Base-by-base conservation (phyloP, 305 asterid genomes). In the Solanum hybrid region DNA sequence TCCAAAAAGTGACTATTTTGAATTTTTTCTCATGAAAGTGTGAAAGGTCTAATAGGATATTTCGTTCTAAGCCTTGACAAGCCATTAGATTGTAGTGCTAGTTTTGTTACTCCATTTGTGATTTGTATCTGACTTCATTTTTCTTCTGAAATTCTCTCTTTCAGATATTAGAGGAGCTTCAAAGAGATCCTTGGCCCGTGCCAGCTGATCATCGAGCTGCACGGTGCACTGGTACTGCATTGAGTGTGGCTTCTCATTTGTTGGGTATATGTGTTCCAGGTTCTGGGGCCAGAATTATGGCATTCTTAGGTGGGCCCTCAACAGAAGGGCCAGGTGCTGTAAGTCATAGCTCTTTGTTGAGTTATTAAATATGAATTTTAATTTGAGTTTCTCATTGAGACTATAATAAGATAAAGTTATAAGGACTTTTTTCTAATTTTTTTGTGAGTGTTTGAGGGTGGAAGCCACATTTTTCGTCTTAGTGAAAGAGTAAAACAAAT, bases 151-250 rank as follows among this genome's bases (percentile, higher is more conserved):
- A 78, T 90, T 45, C 42, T 91, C 86, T 77, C 71, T 90, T 89
- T 92, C 92, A 96, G 99, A 95, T 97, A 91, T 91, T 97, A 92
- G 99, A 97, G 91, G 99, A 97, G 94, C 99, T 97, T 91, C 99
- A 95, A 92, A 96, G 93, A 92, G 99, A 97, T 93, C 98, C 99
- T 90, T 97, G 99, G 99, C 98, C 98, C 42, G 97, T 95, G 80
- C 94, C 96, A 88, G 91, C 98, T 45, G 99, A 97, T 92, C 98
- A 95, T 91, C 94, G 99, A 86, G 95, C 98, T 78, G 94, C 98
- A 89, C 93, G 99, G 91, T 96, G 98, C 92, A 95, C 98, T 84
- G 99, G 99, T 86, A 93, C 98, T 45, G 99, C 99, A 73, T 92
- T 97, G 93, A 94, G 95, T 90, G 92, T 97, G 92, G 99, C 99